Evolutionary conservation across 2,329 filamentous ascomycete species (phyloP).

Genomic region (Penicillium brasilianum): DNA sequence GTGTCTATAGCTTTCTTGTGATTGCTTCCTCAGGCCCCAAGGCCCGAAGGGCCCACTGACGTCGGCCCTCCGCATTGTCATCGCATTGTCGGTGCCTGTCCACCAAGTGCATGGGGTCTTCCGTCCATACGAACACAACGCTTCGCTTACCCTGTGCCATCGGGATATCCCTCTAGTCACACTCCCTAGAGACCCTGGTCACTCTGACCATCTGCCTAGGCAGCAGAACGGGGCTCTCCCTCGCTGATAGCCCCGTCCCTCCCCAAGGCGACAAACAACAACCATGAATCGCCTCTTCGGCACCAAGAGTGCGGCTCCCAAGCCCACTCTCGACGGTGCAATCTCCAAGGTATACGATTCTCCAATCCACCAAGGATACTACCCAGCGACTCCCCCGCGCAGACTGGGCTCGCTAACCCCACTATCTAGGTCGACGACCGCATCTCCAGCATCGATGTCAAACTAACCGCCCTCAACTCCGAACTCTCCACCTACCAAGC

Average conservation of each 20-base stretch:
- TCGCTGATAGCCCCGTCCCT: not conserved
- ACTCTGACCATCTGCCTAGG: not conserved
- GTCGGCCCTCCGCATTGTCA: conserved; percentile 19
- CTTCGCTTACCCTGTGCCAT: not conserved
- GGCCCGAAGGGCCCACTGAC: conserved; percentile 26
- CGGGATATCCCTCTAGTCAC: not conserved
- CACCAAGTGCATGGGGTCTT: not conserved
- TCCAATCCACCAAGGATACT: not conserved
- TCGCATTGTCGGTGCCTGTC: conserved; percentile 21
- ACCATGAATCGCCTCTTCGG: conserved; percentile 97
- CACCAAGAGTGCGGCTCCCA: conserved; percentile 81
- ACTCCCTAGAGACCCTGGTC: not conserved
- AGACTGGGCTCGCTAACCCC: no score
- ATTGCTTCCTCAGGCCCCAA: conserved; percentile 5
- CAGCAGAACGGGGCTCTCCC: not conserved
- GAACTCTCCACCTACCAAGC: conserved; percentile 87
- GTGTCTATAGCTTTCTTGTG: not conserved
- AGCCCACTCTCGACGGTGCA: conserved; percentile 82
- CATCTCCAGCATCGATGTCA: conserved; percentile 87
- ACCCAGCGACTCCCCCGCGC: no score
- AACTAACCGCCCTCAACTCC: conserved; percentile 88
- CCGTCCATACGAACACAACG: not conserved
- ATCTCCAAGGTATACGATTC: conserved; percentile 70
- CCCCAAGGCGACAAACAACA: conserved; percentile 20
- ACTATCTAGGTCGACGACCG: conserved; percentile 71